Conservation (phyloP, 1,139 yeast species). For the Arxiozyma slooffiae region DNA sequence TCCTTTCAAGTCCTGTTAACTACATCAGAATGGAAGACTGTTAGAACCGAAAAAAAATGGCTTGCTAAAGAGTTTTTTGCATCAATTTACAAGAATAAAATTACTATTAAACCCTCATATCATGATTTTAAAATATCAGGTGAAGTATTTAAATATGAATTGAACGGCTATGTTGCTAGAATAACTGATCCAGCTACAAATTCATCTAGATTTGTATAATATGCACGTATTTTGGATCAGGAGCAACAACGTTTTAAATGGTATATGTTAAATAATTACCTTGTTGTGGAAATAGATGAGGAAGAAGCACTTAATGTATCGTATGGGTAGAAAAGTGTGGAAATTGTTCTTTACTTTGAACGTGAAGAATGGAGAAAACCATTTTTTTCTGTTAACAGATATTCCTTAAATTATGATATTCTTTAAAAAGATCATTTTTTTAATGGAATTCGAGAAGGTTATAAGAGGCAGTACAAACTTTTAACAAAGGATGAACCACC, state of each 20-base stretch:
- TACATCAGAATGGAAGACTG: constrained; percentile 41
- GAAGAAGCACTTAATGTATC: constrained; percentile 58
- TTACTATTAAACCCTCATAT: constrained; percentile 34
- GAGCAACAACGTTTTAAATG: constrained; percentile 38
- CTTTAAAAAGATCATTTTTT: constrained; percentile 72
- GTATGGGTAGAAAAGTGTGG: constrained; percentile 76
- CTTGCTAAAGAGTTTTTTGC: constrained; percentile 51
- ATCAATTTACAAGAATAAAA: constrained; percentile 33
- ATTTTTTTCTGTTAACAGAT: constrained; percentile 34
- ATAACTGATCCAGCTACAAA: constrained; percentile 46
- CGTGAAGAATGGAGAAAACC: constrained; percentile 30
- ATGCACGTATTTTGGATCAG: constrained; percentile 39
- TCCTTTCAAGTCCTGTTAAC: constrained; percentile 50
- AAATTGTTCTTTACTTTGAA: constrained; percentile 57
- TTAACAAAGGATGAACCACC: constrained; percentile 65
- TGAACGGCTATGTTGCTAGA: constrained; percentile 62
- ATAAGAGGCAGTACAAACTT: constrained; percentile 53
- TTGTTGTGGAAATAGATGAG: constrained; percentile 69
- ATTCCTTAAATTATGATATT: constrained; percentile 48
- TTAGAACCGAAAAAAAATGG: constrained; percentile 45
- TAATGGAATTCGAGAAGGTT: constrained; percentile 52
- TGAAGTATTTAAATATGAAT: constrained; percentile 40
- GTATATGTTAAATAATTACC: constrained; percentile 84
- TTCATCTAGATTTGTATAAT: constrained; percentile 50
- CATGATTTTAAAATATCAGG: constrained; percentile 30